Conservation (phyloP, 805 yeast species). For the Metschnikowia proteae region DNA sequence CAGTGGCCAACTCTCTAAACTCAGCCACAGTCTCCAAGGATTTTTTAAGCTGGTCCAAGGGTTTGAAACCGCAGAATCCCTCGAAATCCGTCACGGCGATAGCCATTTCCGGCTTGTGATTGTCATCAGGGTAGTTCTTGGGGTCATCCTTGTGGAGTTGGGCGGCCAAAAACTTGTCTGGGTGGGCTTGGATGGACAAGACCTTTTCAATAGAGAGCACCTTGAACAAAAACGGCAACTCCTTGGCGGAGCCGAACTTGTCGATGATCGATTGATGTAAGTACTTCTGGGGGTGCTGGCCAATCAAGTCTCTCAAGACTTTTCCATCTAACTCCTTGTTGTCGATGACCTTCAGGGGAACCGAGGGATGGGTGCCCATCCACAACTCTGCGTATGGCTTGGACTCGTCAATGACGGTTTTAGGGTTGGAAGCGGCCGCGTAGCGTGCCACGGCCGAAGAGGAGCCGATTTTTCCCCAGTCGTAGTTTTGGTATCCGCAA, state of each 20-base stretch:
- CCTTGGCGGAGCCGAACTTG: constrained; percentile 65
- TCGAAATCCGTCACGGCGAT: constrained; percentile 93
- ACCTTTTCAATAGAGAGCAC: constrained; percentile 92
- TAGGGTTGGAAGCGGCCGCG: constrained; percentile 66
- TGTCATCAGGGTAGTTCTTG: constrained; percentile 92
- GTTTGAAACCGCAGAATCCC: constrained; percentile 98
- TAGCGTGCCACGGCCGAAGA: constrained; percentile 86
- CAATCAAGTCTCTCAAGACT: constrained; percentile 64
- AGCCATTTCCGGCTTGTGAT: constrained; percentile 99
- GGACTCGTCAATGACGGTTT: constrained; percentile 57
- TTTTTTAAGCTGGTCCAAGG: constrained; percentile 69
- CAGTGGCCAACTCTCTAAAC: constrained; percentile 66
- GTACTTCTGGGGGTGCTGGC: constrained; percentile 51
- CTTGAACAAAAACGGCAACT: constrained; percentile 89
- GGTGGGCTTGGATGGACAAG: constrained; percentile 95
- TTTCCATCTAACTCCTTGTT: constrained; percentile 36
- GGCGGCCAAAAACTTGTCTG: constrained; percentile 81
- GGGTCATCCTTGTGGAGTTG: constrained; percentile 81
- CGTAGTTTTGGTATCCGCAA: constrained; percentile 73
- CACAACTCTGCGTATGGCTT: constrained; percentile 96
- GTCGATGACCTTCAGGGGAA: constrained; percentile 64
- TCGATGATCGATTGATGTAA: constrained; percentile 57
- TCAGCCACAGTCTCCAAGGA: constrained; percentile 75
- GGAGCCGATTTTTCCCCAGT: constrained; percentile 78
- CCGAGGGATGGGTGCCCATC: constrained; percentile 98